These are phyloP conservation scores for Trifolium dubium DNA, from an alignment of 306 rosid genomes.

Conservation along the genomic window DNA sequence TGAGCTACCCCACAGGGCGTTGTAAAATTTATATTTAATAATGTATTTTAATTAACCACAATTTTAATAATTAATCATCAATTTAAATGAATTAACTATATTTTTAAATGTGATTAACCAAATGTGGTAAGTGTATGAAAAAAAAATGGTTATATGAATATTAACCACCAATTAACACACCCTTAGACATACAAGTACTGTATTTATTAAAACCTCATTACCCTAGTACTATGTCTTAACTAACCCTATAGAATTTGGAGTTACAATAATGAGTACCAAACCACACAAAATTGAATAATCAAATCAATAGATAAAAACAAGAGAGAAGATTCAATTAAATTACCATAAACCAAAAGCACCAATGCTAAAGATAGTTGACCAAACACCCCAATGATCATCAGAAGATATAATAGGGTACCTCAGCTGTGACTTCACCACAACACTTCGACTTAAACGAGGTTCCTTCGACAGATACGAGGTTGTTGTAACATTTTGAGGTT, in stretches of 20 bases:
- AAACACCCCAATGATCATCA: conserved; percentile 47
- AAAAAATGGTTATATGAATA: no score
- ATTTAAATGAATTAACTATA: no score
- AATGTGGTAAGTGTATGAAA: no score
- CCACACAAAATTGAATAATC: background rate
- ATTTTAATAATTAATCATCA: no score
- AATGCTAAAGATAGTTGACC: conserved; percentile 46
- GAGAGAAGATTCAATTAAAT: background rate
- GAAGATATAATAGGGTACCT: conserved; percentile 42
- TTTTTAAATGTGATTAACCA: no score
- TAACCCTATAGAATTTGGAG: background rate
- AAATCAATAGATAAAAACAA: background rate
- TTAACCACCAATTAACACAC: no score
- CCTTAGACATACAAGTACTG: no score
- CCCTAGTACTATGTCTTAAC: background rate
- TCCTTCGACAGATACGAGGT: conserved; percentile 27
- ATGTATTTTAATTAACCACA: no score
- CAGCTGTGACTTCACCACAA: conserved; percentile 41
- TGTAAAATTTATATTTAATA: no score
- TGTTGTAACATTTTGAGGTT: background rate
- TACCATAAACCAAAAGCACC: conserved; percentile 50
- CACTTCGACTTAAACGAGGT: conserved; percentile 12
- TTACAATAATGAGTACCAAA: background rate
- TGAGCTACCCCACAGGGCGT: no score
- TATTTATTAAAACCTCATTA: no score